Conservation (phyloP, 441 rosid genomes). For the Raphanus hybrid region DNA sequence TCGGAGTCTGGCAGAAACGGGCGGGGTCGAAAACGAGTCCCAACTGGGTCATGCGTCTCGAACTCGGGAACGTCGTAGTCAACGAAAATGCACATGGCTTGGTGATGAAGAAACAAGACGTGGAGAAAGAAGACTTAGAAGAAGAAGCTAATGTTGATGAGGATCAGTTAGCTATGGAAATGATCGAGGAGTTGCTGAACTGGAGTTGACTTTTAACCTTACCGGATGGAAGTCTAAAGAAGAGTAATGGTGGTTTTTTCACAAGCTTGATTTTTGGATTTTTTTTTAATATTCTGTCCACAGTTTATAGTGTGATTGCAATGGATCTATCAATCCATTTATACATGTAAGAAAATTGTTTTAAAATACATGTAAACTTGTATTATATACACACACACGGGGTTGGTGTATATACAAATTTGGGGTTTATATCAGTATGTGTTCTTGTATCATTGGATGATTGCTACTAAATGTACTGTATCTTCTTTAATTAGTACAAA, state of each 20-base stretch:
- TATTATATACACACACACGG: neutral
- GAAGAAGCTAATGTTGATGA: conserved; percentile 31
- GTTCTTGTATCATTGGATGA: neutral
- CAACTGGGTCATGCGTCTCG: conserved; percentile 72
- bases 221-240: neutral
- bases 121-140: conserved; percentile 38
- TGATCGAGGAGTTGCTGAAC: conserved; percentile 74
- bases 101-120: conserved; percentile 38
- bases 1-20: conserved; percentile 87
- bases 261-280: neutral
- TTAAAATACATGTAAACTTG: neutral
- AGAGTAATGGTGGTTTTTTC: neutral
- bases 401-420: neutral
- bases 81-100: conserved; percentile 9
- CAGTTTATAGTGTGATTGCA: neutral
- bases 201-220: conserved; percentile 45
- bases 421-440: neutral
- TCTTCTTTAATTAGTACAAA: neutral
- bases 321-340: neutral
- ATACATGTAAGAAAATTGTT: neutral
- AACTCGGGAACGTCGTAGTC: conserved; percentile 46
- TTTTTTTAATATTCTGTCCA: neutral
- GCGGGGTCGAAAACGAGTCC: conserved; percentile 64
- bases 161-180: conserved; percentile 64
- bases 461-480: neutral